A percentile compares a stretch with the other conserved stretches of the same genome.
Evolutionary conservation across 1,284 basidiomycete species (phyloP).

Genomic region (Thecaphora thlaspeos): DNA sequence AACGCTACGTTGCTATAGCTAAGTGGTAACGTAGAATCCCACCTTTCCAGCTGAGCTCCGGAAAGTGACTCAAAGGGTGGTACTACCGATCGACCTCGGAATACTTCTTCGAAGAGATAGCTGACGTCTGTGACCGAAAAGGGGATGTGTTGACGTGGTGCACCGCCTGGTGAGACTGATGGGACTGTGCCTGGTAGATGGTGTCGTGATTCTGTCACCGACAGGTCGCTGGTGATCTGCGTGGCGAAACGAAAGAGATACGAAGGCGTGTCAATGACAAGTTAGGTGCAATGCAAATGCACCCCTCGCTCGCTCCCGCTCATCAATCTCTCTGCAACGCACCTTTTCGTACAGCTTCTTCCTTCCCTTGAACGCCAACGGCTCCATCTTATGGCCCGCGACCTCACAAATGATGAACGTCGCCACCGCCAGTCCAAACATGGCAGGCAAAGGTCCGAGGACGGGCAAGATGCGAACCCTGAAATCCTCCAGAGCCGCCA

Average conservation of each 20-base stretch:
- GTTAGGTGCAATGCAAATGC: no score
- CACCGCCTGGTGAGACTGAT: background rate
- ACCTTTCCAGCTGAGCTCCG: slow-evolving; percentile 38
- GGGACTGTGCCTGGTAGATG: slow-evolving; percentile 10
- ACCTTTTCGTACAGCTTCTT: slow-evolving; percentile 51
- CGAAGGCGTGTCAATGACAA: no score
- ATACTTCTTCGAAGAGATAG: slow-evolving; percentile 55
- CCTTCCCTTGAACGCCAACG: slow-evolving; percentile 46
- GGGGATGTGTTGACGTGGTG: no score
- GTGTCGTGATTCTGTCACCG: slow-evolving; percentile 24
- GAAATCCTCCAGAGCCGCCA: slow-evolving; percentile 90
- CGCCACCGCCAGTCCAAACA: slow-evolving; percentile 55
- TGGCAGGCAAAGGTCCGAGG: slow-evolving; percentile 63
- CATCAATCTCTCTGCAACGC: slow-evolving; percentile 13
- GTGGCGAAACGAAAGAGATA: no score
- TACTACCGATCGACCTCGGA: slow-evolving; percentile 45
- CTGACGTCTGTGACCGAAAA: slow-evolving; percentile 45
- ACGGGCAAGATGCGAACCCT: slow-evolving; percentile 85
- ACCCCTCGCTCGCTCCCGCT: slow-evolving; percentile 20
- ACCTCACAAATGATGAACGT: slow-evolving; percentile 55
- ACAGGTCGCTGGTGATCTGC: slow-evolving; percentile 22
- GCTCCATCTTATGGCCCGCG: slow-evolving; percentile 48
- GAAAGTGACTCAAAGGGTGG: slow-evolving; percentile 45
- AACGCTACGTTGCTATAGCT: slow-evolving; percentile 53
- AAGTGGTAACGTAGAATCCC: slow-evolving; percentile 50